A percentile compares a stretch with the other conserved stretches of the same genome.
Conservation (phyloP, 768 basidiomycete species). For the Termitomyces sp. region DNA sequence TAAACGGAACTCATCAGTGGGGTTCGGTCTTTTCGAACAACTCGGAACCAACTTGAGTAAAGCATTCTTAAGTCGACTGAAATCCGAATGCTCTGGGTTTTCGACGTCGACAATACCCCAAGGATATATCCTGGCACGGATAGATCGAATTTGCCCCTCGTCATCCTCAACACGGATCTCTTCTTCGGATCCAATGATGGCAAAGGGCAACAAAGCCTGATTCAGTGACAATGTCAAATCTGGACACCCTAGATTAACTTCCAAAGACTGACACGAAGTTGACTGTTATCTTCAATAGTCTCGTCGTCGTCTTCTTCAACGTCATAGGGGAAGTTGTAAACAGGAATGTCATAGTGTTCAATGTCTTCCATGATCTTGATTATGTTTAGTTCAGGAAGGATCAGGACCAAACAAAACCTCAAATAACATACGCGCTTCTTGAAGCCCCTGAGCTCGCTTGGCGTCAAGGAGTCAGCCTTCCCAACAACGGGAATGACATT, state of each 20-base stretch:
- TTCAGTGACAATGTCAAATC: not conserved
- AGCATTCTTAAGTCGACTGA: slow-evolving; percentile 87
- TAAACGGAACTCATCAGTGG: slow-evolving; percentile 26
- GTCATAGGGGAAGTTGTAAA: slow-evolving; percentile 99
- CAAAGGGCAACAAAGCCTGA: slow-evolving; percentile 91
- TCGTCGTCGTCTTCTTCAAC: slow-evolving; percentile 99
- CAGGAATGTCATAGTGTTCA: slow-evolving; percentile 95
- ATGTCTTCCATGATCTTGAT: slow-evolving; percentile 98
- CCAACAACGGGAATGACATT: slow-evolving; percentile 99
- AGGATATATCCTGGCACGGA: slow-evolving; percentile 93
- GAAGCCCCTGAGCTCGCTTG: slow-evolving; percentile 89
- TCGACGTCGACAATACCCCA: slow-evolving; percentile 99
- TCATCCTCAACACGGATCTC: slow-evolving; percentile 78
- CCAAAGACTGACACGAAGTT: slow-evolving; percentile 66
- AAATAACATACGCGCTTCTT: slow-evolving; percentile 74
- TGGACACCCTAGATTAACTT: not conserved
- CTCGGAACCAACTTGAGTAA: slow-evolving; percentile 68
- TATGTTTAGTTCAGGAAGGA: slow-evolving; percentile 3
- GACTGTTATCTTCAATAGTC: slow-evolving; percentile 95
- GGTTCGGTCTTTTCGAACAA: not conserved
- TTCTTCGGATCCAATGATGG: slow-evolving; percentile 96
- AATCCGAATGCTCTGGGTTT: slow-evolving; percentile 99
- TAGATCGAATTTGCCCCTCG: slow-evolving; percentile 57
- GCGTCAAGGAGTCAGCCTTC: slow-evolving; percentile 94
- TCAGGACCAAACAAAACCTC: not conserved